Conservation (phyloP, 805 yeast species). For the Yarrowia osloensis region DNA sequence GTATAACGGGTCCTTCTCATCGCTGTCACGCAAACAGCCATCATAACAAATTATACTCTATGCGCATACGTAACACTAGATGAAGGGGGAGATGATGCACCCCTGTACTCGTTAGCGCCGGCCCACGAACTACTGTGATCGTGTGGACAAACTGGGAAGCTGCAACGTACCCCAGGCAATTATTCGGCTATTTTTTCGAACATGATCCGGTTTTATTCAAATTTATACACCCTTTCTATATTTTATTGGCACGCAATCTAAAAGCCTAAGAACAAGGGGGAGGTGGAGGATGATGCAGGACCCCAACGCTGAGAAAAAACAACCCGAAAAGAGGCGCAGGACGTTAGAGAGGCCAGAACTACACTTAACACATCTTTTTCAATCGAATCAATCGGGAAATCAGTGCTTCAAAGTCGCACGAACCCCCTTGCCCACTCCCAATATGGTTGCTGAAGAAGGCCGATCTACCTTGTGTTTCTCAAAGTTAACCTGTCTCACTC, state of each 20-base stretch:
- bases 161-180: not conserved
- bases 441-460: not conserved
- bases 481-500: slow-evolving; percentile 10
- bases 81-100: not conserved
- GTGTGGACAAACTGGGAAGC: not conserved
- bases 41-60: not conserved
- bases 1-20: not conserved
- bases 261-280: not conserved
- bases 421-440: not conserved
- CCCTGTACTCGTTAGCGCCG: not conserved
- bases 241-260: not conserved
- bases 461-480: not conserved
- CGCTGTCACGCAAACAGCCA: not conserved
- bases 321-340: not conserved
- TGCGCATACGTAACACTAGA: not conserved
- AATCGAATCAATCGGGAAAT: too few relatives aligned
- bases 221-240: not conserved
- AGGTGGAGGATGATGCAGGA: not conserved
- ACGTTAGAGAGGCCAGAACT: too few relatives aligned
- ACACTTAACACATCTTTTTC: not conserved
- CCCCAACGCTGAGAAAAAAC: not conserved
- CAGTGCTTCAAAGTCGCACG: too few relatives aligned
- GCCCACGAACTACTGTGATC: not conserved
- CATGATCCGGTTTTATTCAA: not conserved
- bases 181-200: not conserved